Evolutionary conservation across 2,329 filamentous ascomycete species (phyloP).

Genomic region (Pseudogymnoascus verrucosus): DNA sequence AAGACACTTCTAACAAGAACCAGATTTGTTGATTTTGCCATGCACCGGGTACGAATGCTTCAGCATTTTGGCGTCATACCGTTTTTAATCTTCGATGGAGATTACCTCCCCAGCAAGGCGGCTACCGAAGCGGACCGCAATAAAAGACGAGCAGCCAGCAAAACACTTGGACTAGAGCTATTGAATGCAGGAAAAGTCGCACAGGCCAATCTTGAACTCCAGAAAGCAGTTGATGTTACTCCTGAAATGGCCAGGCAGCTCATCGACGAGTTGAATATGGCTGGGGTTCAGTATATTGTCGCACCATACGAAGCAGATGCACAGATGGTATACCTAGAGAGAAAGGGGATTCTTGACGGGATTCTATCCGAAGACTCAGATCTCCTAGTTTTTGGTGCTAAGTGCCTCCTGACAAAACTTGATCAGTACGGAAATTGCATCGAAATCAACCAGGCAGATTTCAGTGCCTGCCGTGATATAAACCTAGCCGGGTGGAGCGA

Average conservation of each 20-base stretch:
- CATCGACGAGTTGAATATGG: slow-evolving; percentile 83
- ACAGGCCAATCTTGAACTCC: slow-evolving; percentile 77
- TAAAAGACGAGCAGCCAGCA: slow-evolving; percentile 70
- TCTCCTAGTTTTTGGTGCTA: slow-evolving; percentile 88
- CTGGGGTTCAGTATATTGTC: slow-evolving; percentile 77
- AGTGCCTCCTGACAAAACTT: slow-evolving; percentile 83
- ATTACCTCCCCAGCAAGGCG: slow-evolving; percentile 88
- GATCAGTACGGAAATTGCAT: slow-evolving; percentile 90
- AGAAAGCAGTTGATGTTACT: slow-evolving; percentile 93
- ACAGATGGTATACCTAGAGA: slow-evolving; percentile 91
- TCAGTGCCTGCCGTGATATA: slow-evolving; percentile 79
- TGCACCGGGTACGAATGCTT: slow-evolving; percentile 89
- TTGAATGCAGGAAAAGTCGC: slow-evolving; percentile 71
- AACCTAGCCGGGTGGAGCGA: slow-evolving; percentile 90
- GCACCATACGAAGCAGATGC: slow-evolving; percentile 96
- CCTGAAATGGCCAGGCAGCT: slow-evolving; percentile 88
- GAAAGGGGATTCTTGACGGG: slow-evolving; percentile 71
- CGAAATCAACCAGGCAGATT: slow-evolving; percentile 83
- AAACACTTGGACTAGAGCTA: slow-evolving; percentile 66
- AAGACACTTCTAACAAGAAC: slow-evolving; percentile 15
- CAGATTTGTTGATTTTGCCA: slow-evolving; percentile 82
- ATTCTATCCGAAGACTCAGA: slow-evolving; percentile 97
- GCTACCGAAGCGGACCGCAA: slow-evolving; percentile 72
- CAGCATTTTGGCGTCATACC: slow-evolving; percentile 89
- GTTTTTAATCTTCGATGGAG: slow-evolving; percentile 93